Percentiles rank a stretch among this genome's conserved stretches.
phyloP scores from a whole-genome alignment of 768 basidiomycete genomes.

The Tricholoma terreum region DNA sequence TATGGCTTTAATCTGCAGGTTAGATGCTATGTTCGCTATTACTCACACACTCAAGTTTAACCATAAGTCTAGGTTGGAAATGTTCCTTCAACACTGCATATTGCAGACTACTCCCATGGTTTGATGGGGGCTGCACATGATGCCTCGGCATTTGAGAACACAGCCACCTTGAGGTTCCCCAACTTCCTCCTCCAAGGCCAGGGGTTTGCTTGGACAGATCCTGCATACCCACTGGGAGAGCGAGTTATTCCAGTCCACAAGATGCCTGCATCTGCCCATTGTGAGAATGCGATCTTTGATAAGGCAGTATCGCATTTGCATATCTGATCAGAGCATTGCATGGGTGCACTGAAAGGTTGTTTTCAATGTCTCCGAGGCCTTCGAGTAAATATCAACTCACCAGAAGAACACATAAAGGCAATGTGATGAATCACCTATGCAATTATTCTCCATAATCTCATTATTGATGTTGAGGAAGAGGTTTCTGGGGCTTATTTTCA shows the following conservation, averaged over 20 bases:
- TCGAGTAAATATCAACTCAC: slow-evolving; percentile 23
- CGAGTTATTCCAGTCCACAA: slow-evolving; percentile 28
- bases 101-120: slow-evolving; percentile 20
- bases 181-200: slow-evolving; percentile 15
- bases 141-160: slow-evolving; percentile 16
- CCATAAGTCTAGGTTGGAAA: slow-evolving; percentile 9
- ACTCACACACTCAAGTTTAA: not conserved
- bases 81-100: slow-evolving; percentile 16
- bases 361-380: slow-evolving; percentile 23
- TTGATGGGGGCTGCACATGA: slow-evolving; percentile 21
- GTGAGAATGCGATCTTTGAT: slow-evolving; percentile 26
- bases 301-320: slow-evolving; percentile 17
- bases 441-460: no score
- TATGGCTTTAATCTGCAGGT: slow-evolving; percentile 38
- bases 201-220: slow-evolving; percentile 16
- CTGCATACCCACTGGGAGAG: slow-evolving; percentile 22
- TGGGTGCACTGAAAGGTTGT: slow-evolving; percentile 29
- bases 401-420: not conserved
- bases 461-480: no score
- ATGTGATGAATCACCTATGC: no score
- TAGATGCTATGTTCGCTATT: no score
- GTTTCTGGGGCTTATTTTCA: no score
- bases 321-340: slow-evolving; percentile 31
- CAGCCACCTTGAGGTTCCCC: slow-evolving; percentile 8
- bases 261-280: slow-evolving; percentile 4